Evolutionary conservation across 1,284 basidiomycete genomes (phyloP), one percentile per base, ranked within the genome.

Genomic region (Tylopilus sp.): DNA sequence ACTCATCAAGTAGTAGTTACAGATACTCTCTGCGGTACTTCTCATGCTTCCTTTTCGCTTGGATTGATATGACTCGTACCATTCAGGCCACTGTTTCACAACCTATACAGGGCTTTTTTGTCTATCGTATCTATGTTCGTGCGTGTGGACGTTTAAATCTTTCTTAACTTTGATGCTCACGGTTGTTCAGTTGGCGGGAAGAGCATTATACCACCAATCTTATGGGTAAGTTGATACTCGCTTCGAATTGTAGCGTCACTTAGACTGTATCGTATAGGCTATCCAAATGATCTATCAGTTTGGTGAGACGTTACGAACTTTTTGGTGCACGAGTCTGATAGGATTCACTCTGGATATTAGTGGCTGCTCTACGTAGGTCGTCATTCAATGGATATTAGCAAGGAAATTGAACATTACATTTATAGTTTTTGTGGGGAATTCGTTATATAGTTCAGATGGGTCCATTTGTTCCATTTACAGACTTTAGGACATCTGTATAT

Each of bases 371-470:
- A 3, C 1, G 73, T 73, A 45, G 4, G 71, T 23, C 25, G 31
- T 56, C 16, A 25, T 39, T n/a, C 3, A 29, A 55, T n/a, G 6
- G 3, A 25, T 55, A 37, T 10, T 3, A 19, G 23, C 16, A 3
- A 5, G 19, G 34, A 54, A 31, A 0, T 9, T 56, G 21, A 71
- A 17, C 3, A 29, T 33, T 19, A 12, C 14, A 34, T 53, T 12
- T 10, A 23, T 10, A 75, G 72, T 69, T 27, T 73, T 57, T 6
- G 16, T 48, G 14, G 34, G 1, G 14, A 61, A 61, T 25, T 6
- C 62, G 6, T n/a, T 73, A 9, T 65, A 66, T 34, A 58, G 16
- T 23, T 52, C 17, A 1, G n/a, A 71, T 25, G 69, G 71, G 71
- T 73, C 35, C 21, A 61, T 66, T 45, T 6, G 6, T 25, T 45